Evolutionary conservation across 495 filamentous ascomycete genomes (phyloP), one percentile per base, ranked within the genome.

Genomic region (Penicillium odoratum): DNA sequence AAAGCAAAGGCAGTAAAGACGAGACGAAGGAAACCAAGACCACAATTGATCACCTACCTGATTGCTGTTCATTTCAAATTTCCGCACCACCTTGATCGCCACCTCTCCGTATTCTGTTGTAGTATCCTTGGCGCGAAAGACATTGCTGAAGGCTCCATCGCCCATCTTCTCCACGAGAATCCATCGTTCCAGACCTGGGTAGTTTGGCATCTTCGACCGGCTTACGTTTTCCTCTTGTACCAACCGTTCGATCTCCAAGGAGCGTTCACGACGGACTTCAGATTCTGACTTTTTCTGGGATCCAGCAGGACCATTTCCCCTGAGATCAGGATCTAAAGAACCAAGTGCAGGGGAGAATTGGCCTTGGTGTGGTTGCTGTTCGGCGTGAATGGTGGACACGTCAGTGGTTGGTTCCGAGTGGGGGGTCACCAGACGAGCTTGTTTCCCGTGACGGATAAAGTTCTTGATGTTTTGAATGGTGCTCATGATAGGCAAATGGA

Each of bases 71-170:
- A 98, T 96, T 76, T 98, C 95, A 67, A 89, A 98, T 75, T 98
- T 98, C 55, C 94, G 87, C 53, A 98, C 94, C 25, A 98, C 94
- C 69, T 98, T 98, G 82, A 98, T 98, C 45, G 94, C 94, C 15
- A 94, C 92, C 65, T 98, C 89, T 43, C 84, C 86, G 42, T 81
- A 81, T 51, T 87, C 76, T 21, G 87, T 86, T 5, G 74, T 78
- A 33, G 76, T 79, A 71, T 98, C 95, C 56, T 78, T 80, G 16
- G 95, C 94, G 4, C 90, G 85, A 71, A 97, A 98, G 54, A 98
- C 94, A 59, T 98, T 98, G 79, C 93, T 97, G 81, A 98, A 98
- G 44, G 94, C 94, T 51, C 94, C 94, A 64, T 98, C 94, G 52
- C 94, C 94, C 94, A 98, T 98, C 81, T 98, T 98, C 73, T 98